Evolutionary conservation across 2,329 filamentous ascomycete genomes (phyloP).

Genomic region (Madurella fahalii): DNA sequence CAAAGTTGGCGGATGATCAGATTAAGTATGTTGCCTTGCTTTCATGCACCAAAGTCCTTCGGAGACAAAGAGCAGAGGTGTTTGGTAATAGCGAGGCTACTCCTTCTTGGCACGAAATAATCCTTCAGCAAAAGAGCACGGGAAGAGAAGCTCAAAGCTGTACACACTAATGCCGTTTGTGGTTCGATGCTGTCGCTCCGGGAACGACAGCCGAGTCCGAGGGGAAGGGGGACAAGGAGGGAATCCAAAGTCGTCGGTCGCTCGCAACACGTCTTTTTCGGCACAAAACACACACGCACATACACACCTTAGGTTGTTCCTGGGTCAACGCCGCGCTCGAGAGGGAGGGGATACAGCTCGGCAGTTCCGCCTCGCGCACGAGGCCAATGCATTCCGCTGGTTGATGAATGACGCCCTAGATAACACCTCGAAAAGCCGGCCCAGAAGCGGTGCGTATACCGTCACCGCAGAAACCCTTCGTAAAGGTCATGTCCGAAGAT

Average conservation of each 20-base stretch:
- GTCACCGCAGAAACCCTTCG: slow-evolving; percentile 25
- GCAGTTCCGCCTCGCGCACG: slow-evolving; percentile 20
- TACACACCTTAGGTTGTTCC: not conserved
- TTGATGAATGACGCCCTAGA: slow-evolving; percentile 27
- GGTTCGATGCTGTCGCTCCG: slow-evolving; percentile 1
- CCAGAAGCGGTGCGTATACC: slow-evolving; percentile 19
- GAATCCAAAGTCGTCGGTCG: not conserved
- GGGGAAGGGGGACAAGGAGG: not conserved
- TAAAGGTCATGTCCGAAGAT: slow-evolving; percentile 27
- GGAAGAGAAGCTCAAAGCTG: slow-evolving; percentile 46
- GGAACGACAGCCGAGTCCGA: not conserved
- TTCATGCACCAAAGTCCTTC: slow-evolving; percentile 53
- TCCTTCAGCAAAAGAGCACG: slow-evolving; percentile 56
- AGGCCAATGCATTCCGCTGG: slow-evolving; percentile 27
- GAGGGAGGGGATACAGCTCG: slow-evolving; percentile 5
- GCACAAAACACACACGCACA: slow-evolving; percentile 8
- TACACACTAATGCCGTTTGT: slow-evolving; percentile 55
- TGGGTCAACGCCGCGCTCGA: not conserved
- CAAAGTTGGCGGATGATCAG: not conserved
- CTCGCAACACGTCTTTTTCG: not conserved
- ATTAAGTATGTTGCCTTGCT: slow-evolving; percentile 43
- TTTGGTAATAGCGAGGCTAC: slow-evolving; percentile 54
- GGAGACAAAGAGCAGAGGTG: slow-evolving; percentile 40
- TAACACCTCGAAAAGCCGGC: slow-evolving; percentile 29
- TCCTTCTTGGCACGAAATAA: slow-evolving; percentile 53